phyloP scores from a whole-genome alignment of 1,284 basidiomycete genomes.

The Phellopilus nigrolimitatus region DNA sequence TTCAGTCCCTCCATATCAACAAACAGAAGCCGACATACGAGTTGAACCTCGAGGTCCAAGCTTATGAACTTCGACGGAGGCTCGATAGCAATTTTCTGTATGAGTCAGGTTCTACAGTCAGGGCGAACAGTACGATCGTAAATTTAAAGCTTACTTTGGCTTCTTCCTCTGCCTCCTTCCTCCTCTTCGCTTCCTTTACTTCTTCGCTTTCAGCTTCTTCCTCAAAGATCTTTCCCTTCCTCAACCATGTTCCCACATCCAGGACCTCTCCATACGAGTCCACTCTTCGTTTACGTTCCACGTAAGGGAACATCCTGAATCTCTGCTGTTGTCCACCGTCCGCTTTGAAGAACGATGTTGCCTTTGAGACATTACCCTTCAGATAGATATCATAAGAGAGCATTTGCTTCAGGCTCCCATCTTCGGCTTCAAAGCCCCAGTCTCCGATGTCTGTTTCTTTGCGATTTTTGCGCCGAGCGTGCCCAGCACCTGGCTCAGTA shows the following conservation, averaged over 20 bases:
- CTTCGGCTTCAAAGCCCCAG: constrained; percentile 70
- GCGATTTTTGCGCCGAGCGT: constrained; percentile 20
- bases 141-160: constrained; percentile 54
- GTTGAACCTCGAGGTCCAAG: constrained; percentile 67
- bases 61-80: constrained; percentile 90
- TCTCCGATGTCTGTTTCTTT: constrained; percentile 49
- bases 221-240: constrained; percentile 84
- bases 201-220: constrained; percentile 84
- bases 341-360: constrained; percentile 81
- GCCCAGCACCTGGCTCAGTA: constrained; percentile 25
- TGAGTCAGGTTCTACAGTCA: constrained; percentile 14
- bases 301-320: constrained; percentile 96
- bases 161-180: constrained; percentile 74
- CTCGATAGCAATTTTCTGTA: constrained; percentile 68
- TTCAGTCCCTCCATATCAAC: constrained; percentile 96
- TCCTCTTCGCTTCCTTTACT: constrained; percentile 66
- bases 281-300: constrained; percentile 87
- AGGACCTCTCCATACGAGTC: constrained; percentile 96
- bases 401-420: constrained; percentile 64
- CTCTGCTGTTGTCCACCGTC: constrained; percentile 65
- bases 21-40: constrained; percentile 83
- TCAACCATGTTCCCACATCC: constrained; percentile 90
- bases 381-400: constrained; percentile 95
- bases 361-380: constrained; percentile 85
- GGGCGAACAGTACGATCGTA: background rate